phyloP scores from a whole-genome alignment of 2,329 filamentous ascomycete species.

The Aspergillus terreus region DNA sequence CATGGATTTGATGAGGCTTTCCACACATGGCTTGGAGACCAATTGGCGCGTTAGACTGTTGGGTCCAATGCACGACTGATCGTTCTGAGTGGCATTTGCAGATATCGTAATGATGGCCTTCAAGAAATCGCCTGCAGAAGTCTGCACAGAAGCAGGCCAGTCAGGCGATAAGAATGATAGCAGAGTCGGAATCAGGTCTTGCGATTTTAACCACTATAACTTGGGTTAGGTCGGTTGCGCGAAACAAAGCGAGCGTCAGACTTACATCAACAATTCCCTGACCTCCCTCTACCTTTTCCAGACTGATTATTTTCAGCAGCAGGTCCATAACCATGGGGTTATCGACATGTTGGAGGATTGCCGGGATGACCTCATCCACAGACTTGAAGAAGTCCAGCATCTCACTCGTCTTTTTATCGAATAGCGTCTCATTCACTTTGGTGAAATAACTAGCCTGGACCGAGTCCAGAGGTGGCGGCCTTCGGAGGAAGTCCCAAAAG shows the following conservation, averaged over 20 bases:
- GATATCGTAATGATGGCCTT: constrained; percentile 99
- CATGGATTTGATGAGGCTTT: constrained; percentile 87
- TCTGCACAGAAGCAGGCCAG: constrained; percentile 86
- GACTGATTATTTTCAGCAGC: constrained; percentile 89
- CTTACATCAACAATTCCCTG: constrained; percentile 89
- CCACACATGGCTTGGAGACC: constrained; percentile 79
- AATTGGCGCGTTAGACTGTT: constrained; percentile 95
- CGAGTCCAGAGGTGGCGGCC: constrained; percentile 80
- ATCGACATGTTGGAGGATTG: constrained; percentile 90
- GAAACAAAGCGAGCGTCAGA: constrained; percentile 10
- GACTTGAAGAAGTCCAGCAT: constrained; percentile 90
- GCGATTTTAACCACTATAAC: constrained; percentile 79
- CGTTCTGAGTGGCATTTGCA: constrained; percentile 94
- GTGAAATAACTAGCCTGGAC: constrained; percentile 97
- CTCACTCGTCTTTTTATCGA: constrained; percentile 96
- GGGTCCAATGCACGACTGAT: constrained; percentile 97
- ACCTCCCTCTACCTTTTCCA: constrained; percentile 87
- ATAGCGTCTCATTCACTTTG: constrained; percentile 95
- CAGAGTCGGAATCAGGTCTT: constrained; percentile 80
- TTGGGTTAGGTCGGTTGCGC: background rate
- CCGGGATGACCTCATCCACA: constrained; percentile 73
- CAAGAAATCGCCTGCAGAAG: constrained; percentile 92
- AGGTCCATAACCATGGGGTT: constrained; percentile 99
- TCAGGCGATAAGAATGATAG: constrained; percentile 83
- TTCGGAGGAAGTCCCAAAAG: constrained; percentile 88